Base-by-base conservation (phyloP, 75 land plant species). In the Picea sitchensis region DNA sequence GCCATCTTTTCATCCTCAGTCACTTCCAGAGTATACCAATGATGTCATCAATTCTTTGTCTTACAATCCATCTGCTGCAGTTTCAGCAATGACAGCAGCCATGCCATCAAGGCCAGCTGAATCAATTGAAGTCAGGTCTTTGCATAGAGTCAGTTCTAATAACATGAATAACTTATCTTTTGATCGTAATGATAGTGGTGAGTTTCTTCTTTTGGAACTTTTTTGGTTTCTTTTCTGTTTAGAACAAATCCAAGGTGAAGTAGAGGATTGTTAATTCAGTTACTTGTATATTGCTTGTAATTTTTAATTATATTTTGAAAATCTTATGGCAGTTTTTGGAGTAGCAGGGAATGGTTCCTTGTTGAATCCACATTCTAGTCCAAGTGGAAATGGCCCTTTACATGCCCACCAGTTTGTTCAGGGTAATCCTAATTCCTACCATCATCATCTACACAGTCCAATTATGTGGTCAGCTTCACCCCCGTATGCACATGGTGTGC, bases 21-120 rank as follows among this genome's bases (percentile, higher is more conserved):
- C 97, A 34, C 87, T 94, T 17, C 95, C 99, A 32, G 99, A 96
- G 20, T 88, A 82, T 76, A 82, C 81, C 83, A 84, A 89, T 84
- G 84, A 86, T 41, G 60, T 89, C 34, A 64, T 77, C 41, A 85
- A 77, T 83, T 81, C 81, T 60, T 31, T 80, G 61, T 78, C 80
- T 11, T 86, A 54, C 76, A 80, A 76, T 57, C 63, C 89, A 68
- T 58, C 85, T 23, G 51, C 32, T 51, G n/a, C 81, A n/a, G 75
- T 82, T 26, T 62, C 86, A 41, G 57, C 74, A 30, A 79, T 88
- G 81, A 67, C 74, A 54, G 32, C 76, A 15, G 77, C 60, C 32
- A 58, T 88, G 44, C 75, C 67, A 18, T 59, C 86, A 38, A 71
- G 78, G 65, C 59, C 77, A 54, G 47, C 79, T 47, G 96, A 90